Evolutionary conservation across 108 stramenopile genomes (phyloP), one percentile per base, ranked within the genome.

Genomic region (Cylindrotheca fusiformis): DNA sequence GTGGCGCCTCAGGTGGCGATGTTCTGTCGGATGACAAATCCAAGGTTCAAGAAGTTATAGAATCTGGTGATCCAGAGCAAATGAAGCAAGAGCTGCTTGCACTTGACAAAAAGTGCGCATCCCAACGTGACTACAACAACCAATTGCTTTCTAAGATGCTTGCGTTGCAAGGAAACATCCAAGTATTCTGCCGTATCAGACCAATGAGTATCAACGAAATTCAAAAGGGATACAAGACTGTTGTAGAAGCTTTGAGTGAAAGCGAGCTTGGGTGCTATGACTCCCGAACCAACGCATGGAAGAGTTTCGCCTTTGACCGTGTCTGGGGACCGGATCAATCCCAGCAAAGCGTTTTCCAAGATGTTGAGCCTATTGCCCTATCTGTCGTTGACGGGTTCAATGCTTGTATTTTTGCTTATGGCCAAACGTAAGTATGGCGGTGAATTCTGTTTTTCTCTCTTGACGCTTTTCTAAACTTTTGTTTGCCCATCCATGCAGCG

Each of bases 351-450:
- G 79, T 99, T 18, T 99, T 97, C 74, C 91, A 88, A 55, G 97
- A 99, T 61, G 95, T 99, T 2, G 90, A 94, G 41, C 95, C 92
- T 1, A 76, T 99, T 60, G 96, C 95, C 0, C 72, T 95, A 31
- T 87, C 83, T 67, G 97, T 96, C 1, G 84, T 97, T 57, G 96
- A 99, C 75, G 98, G 98, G 41, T 99, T 87, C 82, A 98, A 97
- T 71, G 95, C 95, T 12, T 99, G 97, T 72, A 97, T 99, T 52
- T 99, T 99, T 69, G 98, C 98, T n/a, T 99, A 99, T 58, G 98
- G 97, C 6, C 97, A 97, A 71, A 97, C 93, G 28, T 66, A 68
- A 69, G 68, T 73, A 0, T 4, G 23, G 57, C 22, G 62, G 55
- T 24, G 47, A 69, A 47, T 21, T 1, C 32, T 56, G 55, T 2